Conservation (phyloP, 73 alveolate genomes). For the Tetrahymena borealis region DNA sequence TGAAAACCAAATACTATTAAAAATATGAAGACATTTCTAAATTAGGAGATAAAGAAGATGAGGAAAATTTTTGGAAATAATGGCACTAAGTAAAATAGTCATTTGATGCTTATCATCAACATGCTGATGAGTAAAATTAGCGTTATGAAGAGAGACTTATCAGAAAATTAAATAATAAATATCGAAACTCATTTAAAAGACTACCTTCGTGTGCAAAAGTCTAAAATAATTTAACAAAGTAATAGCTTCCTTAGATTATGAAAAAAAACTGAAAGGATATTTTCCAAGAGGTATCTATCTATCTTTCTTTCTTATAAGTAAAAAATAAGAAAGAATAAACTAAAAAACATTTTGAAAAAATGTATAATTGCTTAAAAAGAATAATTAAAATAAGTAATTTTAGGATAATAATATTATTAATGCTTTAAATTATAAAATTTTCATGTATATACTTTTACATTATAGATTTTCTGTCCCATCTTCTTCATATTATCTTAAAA, state of each 20-base stretch:
- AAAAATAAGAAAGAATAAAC: no score
- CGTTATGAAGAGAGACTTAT: background rate
- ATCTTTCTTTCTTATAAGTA: no score
- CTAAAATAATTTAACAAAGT: background rate
- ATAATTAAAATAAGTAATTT: no score
- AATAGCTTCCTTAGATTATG: background rate
- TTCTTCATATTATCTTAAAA: no score
- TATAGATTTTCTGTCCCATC: no score
- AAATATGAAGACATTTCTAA: background rate
- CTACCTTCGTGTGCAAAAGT: background rate
- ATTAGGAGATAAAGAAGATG: background rate
- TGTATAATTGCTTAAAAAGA: no score
- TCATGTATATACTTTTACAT: no score
- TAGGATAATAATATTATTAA: no score
- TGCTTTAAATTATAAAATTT: no score
- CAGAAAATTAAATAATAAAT: background rate
- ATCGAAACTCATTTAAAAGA: background rate
- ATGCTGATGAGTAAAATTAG: background rate
- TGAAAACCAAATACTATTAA: background rate
- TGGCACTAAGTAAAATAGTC: background rate
- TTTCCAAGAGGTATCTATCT: background rate
- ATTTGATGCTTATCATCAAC: background rate
- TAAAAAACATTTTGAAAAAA: no score
- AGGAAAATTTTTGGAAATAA: background rate
- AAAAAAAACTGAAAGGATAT: background rate